Base-by-base conservation (phyloP, 495 filamentous ascomycete genomes). In the Copromyces sp. region DNA sequence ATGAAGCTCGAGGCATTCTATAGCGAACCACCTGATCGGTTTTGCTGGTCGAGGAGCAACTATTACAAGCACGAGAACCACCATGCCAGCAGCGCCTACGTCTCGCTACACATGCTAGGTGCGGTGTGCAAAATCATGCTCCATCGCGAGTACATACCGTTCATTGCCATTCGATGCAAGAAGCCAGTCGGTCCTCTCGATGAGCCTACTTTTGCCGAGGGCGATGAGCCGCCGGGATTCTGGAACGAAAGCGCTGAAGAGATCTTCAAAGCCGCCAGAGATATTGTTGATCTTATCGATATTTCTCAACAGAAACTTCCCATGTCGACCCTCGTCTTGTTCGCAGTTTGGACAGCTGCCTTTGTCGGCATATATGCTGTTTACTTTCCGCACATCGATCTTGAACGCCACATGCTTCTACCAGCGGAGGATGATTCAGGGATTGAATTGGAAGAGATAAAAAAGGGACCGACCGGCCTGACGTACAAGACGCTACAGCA, bases 351-450 rank as follows among this genome's bases (percentile, higher is more conserved):
- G 84, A 91, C 91, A 73, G 92, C 92, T n/a, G 89, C 88, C 0
- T 92, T 94, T 74, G 81, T 85, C 3, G 89, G 87, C 44, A 82
- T 95, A 11, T 97, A 96, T 77, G 89, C 87, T 11, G 83, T 85
- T 37, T 87, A 91, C 77, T 97, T 95, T 78, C 89, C 90, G 0
- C 89, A 91, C 73, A 94, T 95, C 91, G 93, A 97, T 75, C 83
- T 84, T 1, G 85, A 89, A 29, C 85, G 87, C 17, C 87, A 89
- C 75, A 86, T 95, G 82, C 80, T 84, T 40, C 78, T 77, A 3
- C 78, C 79, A 5, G 29, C 69, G 3, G 75, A 79, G 9, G 73
- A 75, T 32, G 79, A 75, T 4, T 69, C 69, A 16, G 70, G 73
- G 9, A 75, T 61, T 11, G 73, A 76, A n/a, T 16, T 74, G 16